Evolutionary conservation across 805 yeast species (phyloP), one percentile per base, ranked within the genome.

Genomic region (Komagataella populi): DNA sequence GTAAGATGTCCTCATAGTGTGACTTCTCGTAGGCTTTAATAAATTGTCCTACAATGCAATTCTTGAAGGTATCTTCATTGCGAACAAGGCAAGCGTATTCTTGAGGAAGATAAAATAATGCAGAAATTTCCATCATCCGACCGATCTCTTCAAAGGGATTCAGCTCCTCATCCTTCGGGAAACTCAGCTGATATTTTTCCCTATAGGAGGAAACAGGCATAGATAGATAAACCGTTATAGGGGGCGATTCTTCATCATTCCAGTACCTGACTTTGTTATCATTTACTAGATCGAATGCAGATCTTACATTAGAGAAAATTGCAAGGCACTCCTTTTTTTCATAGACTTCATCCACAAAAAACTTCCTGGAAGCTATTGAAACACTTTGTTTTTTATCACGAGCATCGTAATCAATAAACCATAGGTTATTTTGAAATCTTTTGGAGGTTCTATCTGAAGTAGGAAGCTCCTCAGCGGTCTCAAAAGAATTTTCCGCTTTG

Each of bases 121-220:
- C 67, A 14, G 66, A 59, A 44, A 73, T 50, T 49, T 71, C 78
- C 74, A 77, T 75, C 23, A 65, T 60, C 51, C 69, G 69, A 4
- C 80, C 83, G 51, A 84, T 71, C 57, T 84, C 91, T 49, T 70
- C 74, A 48, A 81, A 66, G 4, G 89, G 87, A 58, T 82, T 81
- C 45, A 80, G 69, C 53, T 76, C 81, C 51, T 78, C 77, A 54
- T 73, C 72, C 54, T 76, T 78, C 5, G 83, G 78, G 14, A 66
- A 63, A 3, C 75, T 74, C 44, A 81, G 62, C 6, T 71, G 54
- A 54, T 74, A 81, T 45, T 68, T 67, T 56, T 81, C 87, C 36
- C 62, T 62, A 54, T 78, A 74, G 46, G 69, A 65, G 1, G 81
- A 79, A 58, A 60, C 72, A 52, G 70, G 70, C 24, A 65, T 64